Conservation (phyloP, 2,329 filamentous ascomycete genomes). For the Fusarium continuum region DNA sequence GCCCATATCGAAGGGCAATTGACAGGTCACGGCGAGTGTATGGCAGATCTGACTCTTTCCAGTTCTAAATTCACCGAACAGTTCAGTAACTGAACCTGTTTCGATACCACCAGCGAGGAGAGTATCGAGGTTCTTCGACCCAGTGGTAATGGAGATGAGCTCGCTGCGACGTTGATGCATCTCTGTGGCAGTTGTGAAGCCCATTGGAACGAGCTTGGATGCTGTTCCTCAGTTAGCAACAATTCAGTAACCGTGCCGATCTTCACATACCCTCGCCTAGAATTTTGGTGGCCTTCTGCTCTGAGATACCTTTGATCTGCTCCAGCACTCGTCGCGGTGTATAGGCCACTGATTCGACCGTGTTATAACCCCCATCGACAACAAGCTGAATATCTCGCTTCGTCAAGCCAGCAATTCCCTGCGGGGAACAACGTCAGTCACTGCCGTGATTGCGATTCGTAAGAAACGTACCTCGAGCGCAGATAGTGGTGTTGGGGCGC, state of each 20-base stretch:
- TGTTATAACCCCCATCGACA: constrained; percentile 91
- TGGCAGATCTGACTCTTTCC: constrained; percentile 99
- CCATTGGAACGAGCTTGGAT: constrained; percentile 96
- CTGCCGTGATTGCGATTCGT: background rate
- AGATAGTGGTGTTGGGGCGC: constrained; percentile 88
- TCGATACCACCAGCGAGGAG: constrained; percentile 93
- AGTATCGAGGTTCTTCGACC: constrained; percentile 96
- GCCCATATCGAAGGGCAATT: constrained; percentile 98
- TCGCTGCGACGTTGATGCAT: constrained; percentile 98
- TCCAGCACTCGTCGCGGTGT: constrained; percentile 85
- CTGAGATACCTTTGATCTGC: constrained; percentile 97
- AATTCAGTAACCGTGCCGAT: background rate
- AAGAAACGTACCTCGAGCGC: constrained; percentile 77
- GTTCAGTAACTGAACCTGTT: constrained; percentile 96
- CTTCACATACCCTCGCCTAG: constrained; percentile 77
- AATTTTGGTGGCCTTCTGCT: constrained; percentile 94
- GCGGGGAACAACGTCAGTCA: constrained; percentile 12
- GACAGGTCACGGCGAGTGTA: constrained; percentile 97
- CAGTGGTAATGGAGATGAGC: constrained; percentile 96
- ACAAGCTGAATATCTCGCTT: constrained; percentile 94
- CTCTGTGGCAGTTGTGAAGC: constrained; percentile 97
- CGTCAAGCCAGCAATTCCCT: constrained; percentile 91
- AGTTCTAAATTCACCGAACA: constrained; percentile 97
- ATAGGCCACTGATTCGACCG: constrained; percentile 95
- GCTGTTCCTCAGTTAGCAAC: constrained; percentile 60